phyloP scores from a whole-genome alignment of 768 basidiomycete genomes.

The Mrakia blollopis region DNA sequence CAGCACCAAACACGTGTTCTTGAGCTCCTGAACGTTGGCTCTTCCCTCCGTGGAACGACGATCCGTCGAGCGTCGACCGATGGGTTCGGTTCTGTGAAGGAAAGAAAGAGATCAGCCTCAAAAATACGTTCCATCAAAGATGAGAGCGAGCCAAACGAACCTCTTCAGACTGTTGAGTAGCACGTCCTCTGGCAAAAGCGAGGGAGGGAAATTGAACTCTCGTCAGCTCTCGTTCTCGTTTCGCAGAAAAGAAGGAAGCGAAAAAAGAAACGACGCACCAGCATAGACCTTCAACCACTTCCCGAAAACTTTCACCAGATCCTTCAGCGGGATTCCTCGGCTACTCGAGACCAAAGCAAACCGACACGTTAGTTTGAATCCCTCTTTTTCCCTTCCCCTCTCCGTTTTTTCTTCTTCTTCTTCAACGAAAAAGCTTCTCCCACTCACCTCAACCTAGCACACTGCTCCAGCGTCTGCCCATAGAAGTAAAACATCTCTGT shows the following conservation, averaged over 20 bases:
- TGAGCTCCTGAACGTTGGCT: conserved; percentile 68
- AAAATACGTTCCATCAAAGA: too few relatives aligned
- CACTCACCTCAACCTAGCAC: conserved; percentile 63
- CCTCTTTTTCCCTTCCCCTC: neutral
- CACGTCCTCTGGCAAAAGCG: conserved; percentile 74
- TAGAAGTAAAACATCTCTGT: conserved; percentile 98
- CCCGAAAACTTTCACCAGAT: conserved; percentile 72
- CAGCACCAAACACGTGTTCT: conserved; percentile 79
- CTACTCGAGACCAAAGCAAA: conserved; percentile 37
- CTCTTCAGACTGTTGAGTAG: conserved; percentile 67
- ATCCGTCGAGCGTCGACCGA: conserved; percentile 35
- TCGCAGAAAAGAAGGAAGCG: neutral
- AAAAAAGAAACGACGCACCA: conserved; percentile 50
- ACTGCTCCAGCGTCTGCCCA: conserved; percentile 88
- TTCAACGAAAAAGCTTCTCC: too few relatives aligned
- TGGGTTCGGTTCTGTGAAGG: neutral
- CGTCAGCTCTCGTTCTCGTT: neutral
- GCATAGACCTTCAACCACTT: conserved; percentile 95
- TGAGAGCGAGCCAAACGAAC: conserved; percentile 49
- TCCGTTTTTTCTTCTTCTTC: too few relatives aligned
- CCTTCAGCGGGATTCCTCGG: conserved; percentile 74
- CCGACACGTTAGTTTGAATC: neutral
- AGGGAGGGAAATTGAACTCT: neutral
- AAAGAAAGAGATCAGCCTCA: too few relatives aligned
- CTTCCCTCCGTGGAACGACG: conserved; percentile 75